These are phyloP conservation scores for Coprinellus micaceus DNA, from an alignment of 768 basidiomycete genomes.

Conservation along the genomic window DNA sequence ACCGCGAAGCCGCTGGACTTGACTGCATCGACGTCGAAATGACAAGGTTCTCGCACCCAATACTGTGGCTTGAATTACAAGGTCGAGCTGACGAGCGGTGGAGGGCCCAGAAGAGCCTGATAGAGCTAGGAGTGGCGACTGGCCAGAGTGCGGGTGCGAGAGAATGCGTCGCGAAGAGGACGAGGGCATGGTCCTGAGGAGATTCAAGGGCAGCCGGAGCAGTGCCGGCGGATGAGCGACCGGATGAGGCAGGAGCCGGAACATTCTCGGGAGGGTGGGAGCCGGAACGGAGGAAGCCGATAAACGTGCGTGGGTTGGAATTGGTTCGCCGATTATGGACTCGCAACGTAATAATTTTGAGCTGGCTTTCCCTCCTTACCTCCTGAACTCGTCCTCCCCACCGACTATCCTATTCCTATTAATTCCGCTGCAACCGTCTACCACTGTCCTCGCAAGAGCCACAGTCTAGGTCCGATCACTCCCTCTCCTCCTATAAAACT, in stretches of 20 bases:
- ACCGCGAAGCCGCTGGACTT: too few species aligned
- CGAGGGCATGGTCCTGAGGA: too few species aligned
- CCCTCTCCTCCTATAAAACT: slow-evolving; percentile 16
- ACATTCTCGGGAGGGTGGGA: neutral
- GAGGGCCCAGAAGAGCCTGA: too few species aligned
- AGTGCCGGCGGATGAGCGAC: slow-evolving; percentile 5
- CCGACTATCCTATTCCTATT: slow-evolving; percentile 16
- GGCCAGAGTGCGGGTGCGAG: neutral
- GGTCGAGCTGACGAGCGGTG: too few species aligned
- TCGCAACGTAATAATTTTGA: slow-evolving; percentile 34
- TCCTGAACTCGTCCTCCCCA: slow-evolving; percentile 23
- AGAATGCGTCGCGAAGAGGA: neutral
- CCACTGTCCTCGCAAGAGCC: slow-evolving; percentile 8
- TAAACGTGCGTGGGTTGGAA: slow-evolving; percentile 51
- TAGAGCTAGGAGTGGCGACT: neutral
- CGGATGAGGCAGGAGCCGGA: slow-evolving; percentile 10
- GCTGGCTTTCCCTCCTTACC: slow-evolving; percentile 9
- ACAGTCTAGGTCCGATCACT: slow-evolving; percentile 27
- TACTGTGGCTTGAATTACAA: too few species aligned
- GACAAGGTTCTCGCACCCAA: too few species aligned
- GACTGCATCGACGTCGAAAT: too few species aligned
- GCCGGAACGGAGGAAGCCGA: slow-evolving; percentile 32
- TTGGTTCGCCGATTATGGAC: slow-evolving; percentile 20
- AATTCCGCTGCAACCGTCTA: slow-evolving; percentile 7
- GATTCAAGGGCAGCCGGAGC: neutral